Conservation (phyloP, 805 yeast genomes). For the Cephaloascus albidus region DNA sequence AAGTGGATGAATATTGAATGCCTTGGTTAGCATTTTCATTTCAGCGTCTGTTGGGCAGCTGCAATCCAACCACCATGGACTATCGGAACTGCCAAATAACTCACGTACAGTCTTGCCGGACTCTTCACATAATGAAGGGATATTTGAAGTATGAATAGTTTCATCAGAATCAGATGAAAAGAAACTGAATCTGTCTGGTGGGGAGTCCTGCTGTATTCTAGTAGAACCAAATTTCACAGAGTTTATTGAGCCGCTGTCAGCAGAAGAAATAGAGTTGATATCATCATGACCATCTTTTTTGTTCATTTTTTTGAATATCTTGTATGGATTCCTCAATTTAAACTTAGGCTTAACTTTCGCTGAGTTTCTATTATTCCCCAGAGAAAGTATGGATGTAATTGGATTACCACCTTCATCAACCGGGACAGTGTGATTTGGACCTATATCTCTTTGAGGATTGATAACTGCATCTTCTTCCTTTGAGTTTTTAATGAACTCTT, state of each 20-base stretch:
- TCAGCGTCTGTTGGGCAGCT: constrained; percentile 93
- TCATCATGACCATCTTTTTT: constrained; percentile 7
- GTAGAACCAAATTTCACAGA: constrained; percentile 29
- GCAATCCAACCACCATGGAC: constrained; percentile 95
- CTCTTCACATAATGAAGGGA: constrained; percentile 57
- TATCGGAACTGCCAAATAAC: constrained; percentile 62
- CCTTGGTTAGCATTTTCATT: constrained; percentile 82
- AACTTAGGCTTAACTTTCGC: constrained; percentile 1
- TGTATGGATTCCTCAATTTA: background rate
- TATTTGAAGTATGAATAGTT: constrained; percentile 83
- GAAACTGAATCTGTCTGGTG: constrained; percentile 77
- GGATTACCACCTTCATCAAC: constrained; percentile 3
- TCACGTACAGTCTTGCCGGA: constrained; percentile 57
- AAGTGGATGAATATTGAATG: constrained; percentile 92
- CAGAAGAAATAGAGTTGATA: background rate
- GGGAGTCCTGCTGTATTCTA: constrained; percentile 17
- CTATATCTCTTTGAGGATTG: too few relatives aligned
- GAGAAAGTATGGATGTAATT: constrained; percentile 3
- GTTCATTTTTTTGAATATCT: background rate
- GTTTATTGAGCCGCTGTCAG: too few relatives aligned
- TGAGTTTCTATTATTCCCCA: background rate
- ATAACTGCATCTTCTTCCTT: too few relatives aligned
- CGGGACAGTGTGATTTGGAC: constrained; percentile 4
- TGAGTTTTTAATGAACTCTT: background rate
- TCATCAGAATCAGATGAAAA: constrained; percentile 80